These are phyloP conservation scores for Hygrophoropsis aurantiaca DNA, from an alignment of 768 basidiomycete genomes.

Conservation along the genomic window DNA sequence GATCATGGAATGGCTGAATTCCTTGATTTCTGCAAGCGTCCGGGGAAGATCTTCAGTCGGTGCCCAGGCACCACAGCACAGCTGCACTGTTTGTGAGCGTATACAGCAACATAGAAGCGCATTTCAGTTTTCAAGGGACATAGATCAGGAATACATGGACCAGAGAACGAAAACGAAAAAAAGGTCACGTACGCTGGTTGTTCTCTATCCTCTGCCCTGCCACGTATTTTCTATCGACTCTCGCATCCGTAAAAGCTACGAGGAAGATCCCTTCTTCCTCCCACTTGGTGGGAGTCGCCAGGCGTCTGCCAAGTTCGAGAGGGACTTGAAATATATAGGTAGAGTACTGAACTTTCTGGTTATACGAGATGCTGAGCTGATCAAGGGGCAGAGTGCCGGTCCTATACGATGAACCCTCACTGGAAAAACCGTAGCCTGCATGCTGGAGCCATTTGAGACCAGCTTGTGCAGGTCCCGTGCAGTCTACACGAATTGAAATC, in stretches of 20 bases:
- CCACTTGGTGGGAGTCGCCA: constrained; percentile 18
- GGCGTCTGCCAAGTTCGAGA: constrained; percentile 6
- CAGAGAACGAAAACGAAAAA: not conserved
- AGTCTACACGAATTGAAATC: constrained; percentile 21
- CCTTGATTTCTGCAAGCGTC: constrained; percentile 14
- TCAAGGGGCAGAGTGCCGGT: constrained; percentile 11
- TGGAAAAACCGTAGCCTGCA: constrained; percentile 15
- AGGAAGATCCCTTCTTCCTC: constrained; percentile 10
- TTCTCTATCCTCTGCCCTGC: constrained; percentile 13
- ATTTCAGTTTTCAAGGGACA: no score
- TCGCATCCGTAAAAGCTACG: constrained; percentile 10
- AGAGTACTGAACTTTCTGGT: constrained; percentile 24
- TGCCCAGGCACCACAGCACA: constrained; percentile 1
- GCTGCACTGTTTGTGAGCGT: constrained; percentile 6
- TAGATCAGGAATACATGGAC: not conserved
- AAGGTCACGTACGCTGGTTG: constrained; percentile 7
- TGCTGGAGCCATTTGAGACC: constrained; percentile 26
- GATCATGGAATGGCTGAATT: constrained; percentile 9
- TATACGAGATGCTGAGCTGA: constrained; percentile 16
- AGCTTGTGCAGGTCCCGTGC: constrained; percentile 26
- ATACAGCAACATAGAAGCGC: not conserved
- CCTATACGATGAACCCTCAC: constrained; percentile 5
- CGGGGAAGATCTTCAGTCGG: not conserved
- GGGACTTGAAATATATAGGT: constrained; percentile 15
- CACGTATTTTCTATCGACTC: constrained; percentile 11